A percentile compares a stretch with the other conserved stretches of the same genome.
Evolutionary conservation across 305 asterid genomes (phyloP).

Genomic region (Plantago lanceolata): DNA sequence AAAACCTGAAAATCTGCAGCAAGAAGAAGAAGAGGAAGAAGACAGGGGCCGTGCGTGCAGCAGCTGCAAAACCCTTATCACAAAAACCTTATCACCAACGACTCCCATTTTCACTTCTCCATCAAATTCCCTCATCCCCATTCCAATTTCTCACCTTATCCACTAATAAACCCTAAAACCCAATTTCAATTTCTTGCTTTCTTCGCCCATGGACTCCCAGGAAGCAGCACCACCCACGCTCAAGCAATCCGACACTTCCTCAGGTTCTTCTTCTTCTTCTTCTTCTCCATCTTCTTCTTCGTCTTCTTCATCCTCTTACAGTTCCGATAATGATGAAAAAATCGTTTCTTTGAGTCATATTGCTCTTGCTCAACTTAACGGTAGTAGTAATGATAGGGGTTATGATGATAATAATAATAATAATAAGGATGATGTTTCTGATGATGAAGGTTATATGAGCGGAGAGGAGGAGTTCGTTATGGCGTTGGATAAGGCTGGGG

Average conservation of each 20-base stretch:
- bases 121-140: too few relatives aligned
- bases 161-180: slow-evolving; percentile 10
- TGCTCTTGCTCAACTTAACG: slow-evolving; percentile 21
- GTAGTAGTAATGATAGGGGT: slow-evolving; percentile 12
- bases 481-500: slow-evolving; percentile 31
- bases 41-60: background rate
- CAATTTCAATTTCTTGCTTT: background rate
- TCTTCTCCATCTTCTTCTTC: too few relatives aligned
- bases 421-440: slow-evolving; percentile 27
- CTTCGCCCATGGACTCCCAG: slow-evolving; percentile 45
- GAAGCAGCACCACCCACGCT: slow-evolving; percentile 35
- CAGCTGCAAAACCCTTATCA: slow-evolving; percentile 34
- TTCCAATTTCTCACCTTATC: too few relatives aligned
- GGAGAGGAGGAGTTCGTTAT: slow-evolving; percentile 55
- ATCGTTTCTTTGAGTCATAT: slow-evolving; percentile 16
- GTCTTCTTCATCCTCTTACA: slow-evolving; percentile 16
- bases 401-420: too few relatives aligned
- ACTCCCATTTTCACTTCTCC: background rate
- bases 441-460: slow-evolving; percentile 53
- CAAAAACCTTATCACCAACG: slow-evolving; percentile 26
- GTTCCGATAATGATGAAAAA: slow-evolving; percentile 20
- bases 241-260: slow-evolving; percentile 22
- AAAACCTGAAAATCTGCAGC: background rate
- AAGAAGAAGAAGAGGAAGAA: background rate
- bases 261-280: slow-evolving; percentile 35